Evolutionary conservation across 1,284 basidiomycete genomes (phyloP), one percentile per base, ranked within the genome.

Genomic region (Cystobasidiaceae sp.): DNA sequence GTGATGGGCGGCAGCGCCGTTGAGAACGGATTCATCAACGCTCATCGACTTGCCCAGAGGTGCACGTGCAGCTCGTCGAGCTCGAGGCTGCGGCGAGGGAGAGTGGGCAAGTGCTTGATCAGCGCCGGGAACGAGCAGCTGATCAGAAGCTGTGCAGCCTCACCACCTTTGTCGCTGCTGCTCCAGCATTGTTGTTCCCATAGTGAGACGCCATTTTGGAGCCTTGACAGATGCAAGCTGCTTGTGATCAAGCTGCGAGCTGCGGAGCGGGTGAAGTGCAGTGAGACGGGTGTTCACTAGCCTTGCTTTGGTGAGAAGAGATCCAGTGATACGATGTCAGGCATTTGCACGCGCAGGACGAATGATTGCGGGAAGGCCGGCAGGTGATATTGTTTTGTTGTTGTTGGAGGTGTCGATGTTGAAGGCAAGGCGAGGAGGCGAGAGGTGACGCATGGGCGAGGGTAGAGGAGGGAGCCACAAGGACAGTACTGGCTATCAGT

Each of bases 11-110:
- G 49, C 61, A 21, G 43, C 34, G 23, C 37, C n/a, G 11, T 33
- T 37, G 50, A 64, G 61, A 17, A 64, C 61, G 19, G 21, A 46
- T 44, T 64, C 61, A 49, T 64, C 61, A 8, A 64, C 61, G 52
- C 61, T 64, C 50, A 64, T 55, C 30, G 61, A 64, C 37, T 64
- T 64, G 27, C 39, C 51, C 6, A 64, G 52, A 1, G 61, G 61
- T 17, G 52, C 61, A 45, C 61, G 46, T 55, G 61, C 55, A 27
- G 61, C 61, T 56, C 61, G 39, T 51, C 61, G 41, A 17, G 61
- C 61, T 55, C 61, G 51, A n/a, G 61, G 61, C 61, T 64, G 61
- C 30, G 17, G 52, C 9, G 17, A 15, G 19, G 13, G 44, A 5
- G 56, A 30, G 13, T n/a, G 41, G 43, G 25, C 21, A 32, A n/a